These are phyloP conservation scores for Aegilops speltoides DNA, from an alignment of 176 grass and related monocot species.

Conservation along the genomic window DNA sequence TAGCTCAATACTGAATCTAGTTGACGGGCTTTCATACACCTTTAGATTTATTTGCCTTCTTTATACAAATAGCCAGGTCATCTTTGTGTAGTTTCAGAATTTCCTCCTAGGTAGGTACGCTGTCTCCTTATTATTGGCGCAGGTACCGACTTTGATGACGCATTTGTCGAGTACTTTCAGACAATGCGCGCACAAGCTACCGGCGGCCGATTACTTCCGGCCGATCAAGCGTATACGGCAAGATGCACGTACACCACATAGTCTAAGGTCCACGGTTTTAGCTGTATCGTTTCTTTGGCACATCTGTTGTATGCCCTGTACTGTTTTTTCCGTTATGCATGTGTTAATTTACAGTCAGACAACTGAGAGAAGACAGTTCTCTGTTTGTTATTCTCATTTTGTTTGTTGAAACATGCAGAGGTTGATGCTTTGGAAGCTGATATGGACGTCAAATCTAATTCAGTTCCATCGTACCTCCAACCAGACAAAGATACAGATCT, in stretches of 20 bases:
- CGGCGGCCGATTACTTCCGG: too few species aligned
- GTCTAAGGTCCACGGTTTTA: neutral
- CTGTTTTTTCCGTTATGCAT: neutral
- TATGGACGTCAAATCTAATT: conserved; percentile 69
- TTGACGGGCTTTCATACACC: neutral
- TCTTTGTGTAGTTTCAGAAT: neutral
- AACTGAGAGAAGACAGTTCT: neutral
- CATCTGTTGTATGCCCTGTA: neutral
- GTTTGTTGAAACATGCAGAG: conserved; percentile 56
- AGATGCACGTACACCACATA: too few species aligned
- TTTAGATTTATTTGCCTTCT: neutral
- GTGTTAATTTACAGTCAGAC: neutral
- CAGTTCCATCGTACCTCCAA: conserved; percentile 90
- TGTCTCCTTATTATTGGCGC: too few species aligned
- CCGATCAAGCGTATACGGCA: too few species aligned
- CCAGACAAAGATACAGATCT: conserved; percentile 76
- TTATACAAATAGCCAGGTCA: too few species aligned
- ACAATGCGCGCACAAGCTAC: too few species aligned
- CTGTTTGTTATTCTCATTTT: conserved; percentile 11
- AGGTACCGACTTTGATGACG: too few species aligned
- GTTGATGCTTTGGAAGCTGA: conserved; percentile 95
- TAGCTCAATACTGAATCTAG: neutral
- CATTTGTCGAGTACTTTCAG: too few species aligned
- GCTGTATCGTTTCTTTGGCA: neutral
- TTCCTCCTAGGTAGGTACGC: neutral